Base-by-base conservation (phyloP, 108 stramenopile genomes). In the Fragilariopsis cylindrus region DNA sequence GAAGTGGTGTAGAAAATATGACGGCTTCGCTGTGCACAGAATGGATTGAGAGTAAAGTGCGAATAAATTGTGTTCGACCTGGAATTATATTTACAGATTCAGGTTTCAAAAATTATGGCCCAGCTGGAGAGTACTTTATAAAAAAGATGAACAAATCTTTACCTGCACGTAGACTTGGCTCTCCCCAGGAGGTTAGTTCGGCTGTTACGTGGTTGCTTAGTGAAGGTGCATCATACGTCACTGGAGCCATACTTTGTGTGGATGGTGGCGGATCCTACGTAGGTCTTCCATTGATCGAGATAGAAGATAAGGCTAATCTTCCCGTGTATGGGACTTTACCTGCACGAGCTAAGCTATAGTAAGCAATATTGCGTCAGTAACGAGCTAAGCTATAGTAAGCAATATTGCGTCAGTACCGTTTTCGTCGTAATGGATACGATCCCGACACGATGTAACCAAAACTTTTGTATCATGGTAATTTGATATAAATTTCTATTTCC, bases 1-100 rank as follows among this genome's bases (percentile, higher is more conserved):
- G 94, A 15, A 92, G 90, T 9, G 94, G 86, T 5, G 90, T 96
- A 3, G 92, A 96, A 75, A 96, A 96, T 63, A 88, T 96, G 90
- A 84, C 85, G 30, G 92, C 88, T 19, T 92, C 92, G 15, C 76
- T 96, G 46, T 84, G 88, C 57, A 81, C 82, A 40, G 95, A 96
- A 82, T 96, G 95, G 95, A 88, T 96, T 64, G 90, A 90, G 60
- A 83, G 81, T 47, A 80, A 75, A 4, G 91, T 96, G 2, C 72
- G 95, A 21, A 77, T 96, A 60, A 96, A 96, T 64, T 96, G 95
- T 63, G 92, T 96, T n/a, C 72, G 92, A 48, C 92, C 92, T 4
- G 92, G 92, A 7, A 87, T 93, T 42, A 88, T 96, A 19, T 96
- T 74, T 62, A 96, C 95, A 8, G 90, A 91, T 46, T 84, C 81